Base-by-base conservation (phyloP, 2,329 filamentous ascomycete genomes). In the Elsinoe ampelina region DNA sequence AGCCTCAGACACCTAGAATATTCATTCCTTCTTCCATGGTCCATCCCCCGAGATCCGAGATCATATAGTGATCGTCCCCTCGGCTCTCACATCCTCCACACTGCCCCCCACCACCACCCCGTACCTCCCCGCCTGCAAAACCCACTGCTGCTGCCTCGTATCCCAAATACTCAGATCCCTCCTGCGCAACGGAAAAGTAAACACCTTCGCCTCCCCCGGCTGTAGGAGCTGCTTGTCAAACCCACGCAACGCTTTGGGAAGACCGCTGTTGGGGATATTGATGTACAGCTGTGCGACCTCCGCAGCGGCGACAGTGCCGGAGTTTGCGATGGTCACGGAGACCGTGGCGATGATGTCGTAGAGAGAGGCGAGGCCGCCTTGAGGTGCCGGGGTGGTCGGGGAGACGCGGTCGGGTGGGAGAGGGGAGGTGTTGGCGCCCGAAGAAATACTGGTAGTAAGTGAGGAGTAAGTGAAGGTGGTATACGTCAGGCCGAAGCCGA, bases 151-250 rank as follows among this genome's bases (percentile, higher is more conserved):
- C 61, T 65, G 58, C 39, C 58, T 63, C 3, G 71, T 67, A 59
- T 79, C 75, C 77, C 77, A 80, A 20, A 77, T 75, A 56, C 74
- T 76, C 26, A 77, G 58, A 59, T 77, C 75, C 64, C 70, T 71
- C 60, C 71, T 65, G 55, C 71, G 71, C 52, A 77, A 60, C 42
- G 61, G 57, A 56, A 77, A 66, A 39, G 57, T 58, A 10, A 75
- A 64, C 20, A 63, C 62, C 52, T 65, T 63, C 38, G 65, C 66
- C 26, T 64, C 64, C 17, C 65, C 63, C 1, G 69, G 62, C 35
- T 61, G 32, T 7, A 71, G 43, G 10, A 57, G 47, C 3, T 66
- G 58, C 58, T 70, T 70, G 45, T 66, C 59, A 42, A 70, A 71
- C 1, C 68, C 69, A 20, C 69, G 57, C 38, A 71, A 58, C 1